phyloP scores from a whole-genome alignment of 345 rosid genomes.

The Hirschfeldia incana region DNA sequence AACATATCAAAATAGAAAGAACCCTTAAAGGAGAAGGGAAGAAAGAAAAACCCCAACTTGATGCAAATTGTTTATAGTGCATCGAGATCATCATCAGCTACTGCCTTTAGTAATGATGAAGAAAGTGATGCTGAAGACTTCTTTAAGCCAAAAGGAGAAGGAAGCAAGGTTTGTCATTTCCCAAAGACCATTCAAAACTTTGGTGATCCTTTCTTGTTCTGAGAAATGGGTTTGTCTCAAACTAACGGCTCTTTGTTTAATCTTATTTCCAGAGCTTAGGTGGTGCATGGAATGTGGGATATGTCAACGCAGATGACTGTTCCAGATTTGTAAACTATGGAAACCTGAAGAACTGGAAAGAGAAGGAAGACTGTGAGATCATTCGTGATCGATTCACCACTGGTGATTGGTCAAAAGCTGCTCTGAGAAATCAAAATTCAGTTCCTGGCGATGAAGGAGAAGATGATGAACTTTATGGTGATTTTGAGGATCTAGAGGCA shows the following conservation, averaged over 20 bases:
- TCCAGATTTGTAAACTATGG: constrained; percentile 52
- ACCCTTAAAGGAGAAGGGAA: constrained; percentile 59
- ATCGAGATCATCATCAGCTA: constrained; percentile 39
- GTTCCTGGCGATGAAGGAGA: constrained; percentile 43
- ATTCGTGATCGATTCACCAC: constrained; percentile 77
- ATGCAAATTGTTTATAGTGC: constrained; percentile 83
- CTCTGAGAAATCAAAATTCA: constrained; percentile 49
- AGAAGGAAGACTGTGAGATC: constrained; percentile 51
- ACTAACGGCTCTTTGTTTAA: neutral
- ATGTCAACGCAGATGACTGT: constrained; percentile 52
- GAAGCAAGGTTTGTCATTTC: constrained; percentile 52
- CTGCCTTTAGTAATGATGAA: neutral
- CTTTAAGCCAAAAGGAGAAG: constrained; percentile 71
- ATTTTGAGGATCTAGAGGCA: constrained; percentile 85
- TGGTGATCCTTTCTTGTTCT: neutral
- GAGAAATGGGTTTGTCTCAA: neutral
- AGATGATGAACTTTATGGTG: constrained; percentile 52
- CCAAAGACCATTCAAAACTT: neutral
- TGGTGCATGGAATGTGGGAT: constrained; percentile 41
- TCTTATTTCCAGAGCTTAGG: constrained; percentile 45
- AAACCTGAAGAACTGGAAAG: constrained; percentile 58
- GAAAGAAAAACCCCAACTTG: constrained; percentile 56
- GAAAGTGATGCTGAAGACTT: constrained; percentile 48
- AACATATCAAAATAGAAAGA: constrained; percentile 84
- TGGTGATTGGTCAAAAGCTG: constrained; percentile 78